Evolutionary conservation across 345 rosid species (phyloP).

Genomic region (Laguncularia racemosa): DNA sequence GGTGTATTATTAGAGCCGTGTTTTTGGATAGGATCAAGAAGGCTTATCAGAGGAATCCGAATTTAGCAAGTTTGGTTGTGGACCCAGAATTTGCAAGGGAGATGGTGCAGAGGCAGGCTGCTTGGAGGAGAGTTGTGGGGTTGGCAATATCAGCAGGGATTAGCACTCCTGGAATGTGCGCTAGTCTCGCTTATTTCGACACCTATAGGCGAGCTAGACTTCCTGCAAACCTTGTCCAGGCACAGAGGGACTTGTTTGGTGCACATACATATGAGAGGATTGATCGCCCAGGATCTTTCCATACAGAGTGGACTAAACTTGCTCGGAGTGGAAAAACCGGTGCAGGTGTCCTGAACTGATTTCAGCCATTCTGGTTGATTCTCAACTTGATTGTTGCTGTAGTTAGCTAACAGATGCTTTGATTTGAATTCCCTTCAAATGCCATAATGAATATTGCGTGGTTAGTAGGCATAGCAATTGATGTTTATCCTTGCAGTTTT

Average conservation of each 20-base stretch:
- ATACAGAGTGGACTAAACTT: constrained; percentile 87
- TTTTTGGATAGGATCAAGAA: constrained; percentile 95
- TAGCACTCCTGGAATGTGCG: constrained; percentile 96
- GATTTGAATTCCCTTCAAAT: constrained; percentile 12
- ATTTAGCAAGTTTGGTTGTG: constrained; percentile 76
- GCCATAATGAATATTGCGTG: constrained; percentile 12
- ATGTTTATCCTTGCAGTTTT: constrained; percentile 19
- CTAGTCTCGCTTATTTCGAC: constrained; percentile 90
- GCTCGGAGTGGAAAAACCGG: constrained; percentile 46
- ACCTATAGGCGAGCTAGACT: constrained; percentile 88
- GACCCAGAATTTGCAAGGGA: constrained; percentile 95
- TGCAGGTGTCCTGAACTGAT: constrained; percentile 51
- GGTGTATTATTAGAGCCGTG: constrained; percentile 91
- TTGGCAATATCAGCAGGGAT: constrained; percentile 87
- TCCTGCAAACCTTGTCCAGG: constrained; percentile 90
- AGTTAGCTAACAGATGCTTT: constrained; percentile 13
- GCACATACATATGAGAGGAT: constrained; percentile 94
- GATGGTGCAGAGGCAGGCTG: constrained; percentile 97
- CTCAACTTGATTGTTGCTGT: constrained; percentile 4
- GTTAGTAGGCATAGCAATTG: constrained; percentile 24
- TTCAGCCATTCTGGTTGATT: not conserved
- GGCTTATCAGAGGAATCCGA: constrained; percentile 90
- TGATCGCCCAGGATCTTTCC: constrained; percentile 74
- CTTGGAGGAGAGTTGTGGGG: constrained; percentile 97
- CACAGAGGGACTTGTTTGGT: constrained; percentile 97